Conservation (phyloP, 805 yeast species). For the Ascoidea tarda region DNA sequence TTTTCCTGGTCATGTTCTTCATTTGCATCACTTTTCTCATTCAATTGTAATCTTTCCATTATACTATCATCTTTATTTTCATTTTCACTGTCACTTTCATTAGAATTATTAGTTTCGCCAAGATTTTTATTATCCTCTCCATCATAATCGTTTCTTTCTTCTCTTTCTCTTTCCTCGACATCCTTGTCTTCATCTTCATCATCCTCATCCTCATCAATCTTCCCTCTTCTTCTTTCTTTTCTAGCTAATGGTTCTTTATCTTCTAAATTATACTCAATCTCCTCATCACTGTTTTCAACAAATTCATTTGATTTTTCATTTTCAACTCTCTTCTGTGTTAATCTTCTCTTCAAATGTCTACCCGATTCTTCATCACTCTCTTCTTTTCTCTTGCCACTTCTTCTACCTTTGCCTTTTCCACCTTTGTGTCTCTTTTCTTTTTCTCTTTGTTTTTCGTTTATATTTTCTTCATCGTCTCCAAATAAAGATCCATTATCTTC, state of each 20-base stretch:
- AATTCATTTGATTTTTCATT: constrained; percentile 22
- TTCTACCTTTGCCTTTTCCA: constrained; percentile 4
- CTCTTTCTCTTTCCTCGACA: constrained; percentile 21
- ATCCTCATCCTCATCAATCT: constrained; percentile 1
- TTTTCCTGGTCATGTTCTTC: background rate
- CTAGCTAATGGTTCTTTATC: background rate
- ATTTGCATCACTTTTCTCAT: background rate
- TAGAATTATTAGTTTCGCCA: too few relatives aligned
- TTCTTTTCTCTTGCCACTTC: constrained; percentile 6
- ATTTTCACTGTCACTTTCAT: background rate
- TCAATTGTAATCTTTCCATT: too few relatives aligned
- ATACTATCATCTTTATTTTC: background rate
- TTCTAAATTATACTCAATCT: constrained; percentile 10
- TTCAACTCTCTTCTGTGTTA: constrained; percentile 14
- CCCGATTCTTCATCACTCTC: constrained; percentile 9
- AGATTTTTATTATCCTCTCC: constrained; percentile 3
- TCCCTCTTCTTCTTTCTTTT: background rate
- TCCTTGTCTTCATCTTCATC: constrained; percentile 10
- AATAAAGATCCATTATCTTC: constrained; percentile 25
- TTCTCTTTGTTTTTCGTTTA: constrained; percentile 15
- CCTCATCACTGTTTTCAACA: constrained; percentile 31
- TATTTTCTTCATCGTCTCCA: constrained; percentile 30
- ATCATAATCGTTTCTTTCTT: constrained; percentile 13
- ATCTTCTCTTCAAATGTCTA: constrained; percentile 10
- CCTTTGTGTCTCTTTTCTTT: constrained; percentile 11